Evolutionary conservation across 2,329 filamentous ascomycete species (phyloP), one percentile per base, ranked within the genome.

Genomic region (Dendryphion nanum): DNA sequence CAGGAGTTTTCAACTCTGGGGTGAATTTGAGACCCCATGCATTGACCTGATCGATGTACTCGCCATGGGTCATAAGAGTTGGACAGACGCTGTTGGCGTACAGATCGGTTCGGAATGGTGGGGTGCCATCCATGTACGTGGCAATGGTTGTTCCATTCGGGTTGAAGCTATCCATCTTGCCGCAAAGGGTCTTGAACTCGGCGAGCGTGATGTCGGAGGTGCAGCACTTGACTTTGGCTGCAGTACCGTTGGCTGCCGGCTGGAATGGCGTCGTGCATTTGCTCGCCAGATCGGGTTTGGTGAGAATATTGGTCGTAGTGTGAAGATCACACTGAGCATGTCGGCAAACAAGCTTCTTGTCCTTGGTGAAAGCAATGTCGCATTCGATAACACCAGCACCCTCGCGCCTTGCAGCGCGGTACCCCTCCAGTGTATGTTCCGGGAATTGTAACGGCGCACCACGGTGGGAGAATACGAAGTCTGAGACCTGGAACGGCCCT

Each of bases 161-260:
- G 54, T 87, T 83, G 81, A 85, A 64, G 36, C 73, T 77, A 44
- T 71, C 66, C 55, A 63, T 85, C 66, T 85, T 86, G 53, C 76
- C 76, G 66, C 83, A 87, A 4, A 87, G 75, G 4, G 74, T 70
- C 63, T 80, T 78, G 71, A 79, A 86, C 64, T 87, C 84, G 31
- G 72, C 72, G 23, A 83, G 67, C 1, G 83, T 86, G 54, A 87
- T 78, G 56, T 87, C 84, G 50, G 75, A 81, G 3, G 83, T 86
- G 71, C 83, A 87, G 72, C 83, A 87, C 48, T 77, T 78, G 10
- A 82, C 83, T 13, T 67, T 72, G 2, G 83, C 83, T 1, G 69
- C 54, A 4, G 63, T 53, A 5, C 57, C 57, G 29, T 60, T 47
- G n/a, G 45, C 45, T 5, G 59, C 52, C 3, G 63, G 55, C 17